Evolutionary conservation across 2,329 filamentous ascomycete genomes (phyloP).

Genomic region (Fusarium camptoceras): DNA sequence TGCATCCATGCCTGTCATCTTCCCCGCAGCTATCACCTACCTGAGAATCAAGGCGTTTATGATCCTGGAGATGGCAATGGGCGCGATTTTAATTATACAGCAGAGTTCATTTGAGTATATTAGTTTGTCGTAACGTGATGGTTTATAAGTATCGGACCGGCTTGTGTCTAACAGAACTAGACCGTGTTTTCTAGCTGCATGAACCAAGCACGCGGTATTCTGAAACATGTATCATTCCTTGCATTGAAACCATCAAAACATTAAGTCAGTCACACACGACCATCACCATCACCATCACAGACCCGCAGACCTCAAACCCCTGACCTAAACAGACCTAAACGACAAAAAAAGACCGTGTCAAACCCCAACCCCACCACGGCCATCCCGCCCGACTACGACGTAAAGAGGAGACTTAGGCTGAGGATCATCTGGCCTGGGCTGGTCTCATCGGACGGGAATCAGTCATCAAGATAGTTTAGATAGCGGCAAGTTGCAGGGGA

Average conservation of each 20-base stretch:
- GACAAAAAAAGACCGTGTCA: slow-evolving; percentile 22
- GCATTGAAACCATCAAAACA: slow-evolving; percentile 5
- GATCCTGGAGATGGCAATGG: neutral
- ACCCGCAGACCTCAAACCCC: slow-evolving; percentile 34
- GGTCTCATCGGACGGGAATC: neutral
- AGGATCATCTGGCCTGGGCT: slow-evolving; percentile 35
- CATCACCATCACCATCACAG: slow-evolving; percentile 13
- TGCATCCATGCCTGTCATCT: slow-evolving; percentile 20
- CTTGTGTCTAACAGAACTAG: neutral
- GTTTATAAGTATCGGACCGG: neutral
- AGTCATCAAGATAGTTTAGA: neutral
- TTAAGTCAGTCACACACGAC: slow-evolving; percentile 2
- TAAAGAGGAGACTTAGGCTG: slow-evolving; percentile 19
- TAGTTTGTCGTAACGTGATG: neutral
- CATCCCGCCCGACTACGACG: slow-evolving; percentile 38
- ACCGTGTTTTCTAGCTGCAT: neutral
- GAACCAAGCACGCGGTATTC: slow-evolving; percentile 26
- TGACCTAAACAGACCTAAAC: slow-evolving; percentile 31
- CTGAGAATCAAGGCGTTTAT: slow-evolving; percentile 6
- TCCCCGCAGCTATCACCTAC: slow-evolving; percentile 31
- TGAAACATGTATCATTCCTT: slow-evolving; percentile 37
- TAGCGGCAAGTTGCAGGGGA: slow-evolving; percentile 23
- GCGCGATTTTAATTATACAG: neutral
- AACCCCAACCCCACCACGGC: slow-evolving; percentile 34
- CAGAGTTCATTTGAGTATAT: neutral